phyloP scores from a whole-genome alignment of 805 yeast genomes.

The Lachancea sp. region DNA sequence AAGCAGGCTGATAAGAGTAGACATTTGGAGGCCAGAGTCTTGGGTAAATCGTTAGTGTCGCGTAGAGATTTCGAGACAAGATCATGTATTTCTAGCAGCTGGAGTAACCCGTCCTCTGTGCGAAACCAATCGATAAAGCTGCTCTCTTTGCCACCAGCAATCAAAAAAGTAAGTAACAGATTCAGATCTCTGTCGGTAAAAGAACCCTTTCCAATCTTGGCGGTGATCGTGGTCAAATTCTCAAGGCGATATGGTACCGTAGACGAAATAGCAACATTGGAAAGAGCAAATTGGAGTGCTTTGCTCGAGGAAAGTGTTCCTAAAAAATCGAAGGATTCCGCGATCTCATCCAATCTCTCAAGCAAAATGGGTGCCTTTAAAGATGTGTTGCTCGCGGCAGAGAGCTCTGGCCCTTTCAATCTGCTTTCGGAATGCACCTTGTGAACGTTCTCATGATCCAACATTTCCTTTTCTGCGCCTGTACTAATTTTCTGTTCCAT shows the following conservation, averaged over 20 bases:
- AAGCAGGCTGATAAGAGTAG: slow-evolving; percentile 22
- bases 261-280: not conserved
- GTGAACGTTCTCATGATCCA: too few relatives aligned
- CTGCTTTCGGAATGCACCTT: too few relatives aligned
- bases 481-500: too few relatives aligned
- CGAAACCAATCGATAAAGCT: slow-evolving; percentile 20
- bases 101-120: slow-evolving; percentile 18
- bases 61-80: slow-evolving; percentile 23
- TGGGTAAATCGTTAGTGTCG: slow-evolving; percentile 22
- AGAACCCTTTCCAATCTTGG: slow-evolving; percentile 23
- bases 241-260: slow-evolving; percentile 9
- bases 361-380: not conserved
- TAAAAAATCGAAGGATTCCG: not conserved
- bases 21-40: slow-evolving; percentile 23
- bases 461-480: too few relatives aligned
- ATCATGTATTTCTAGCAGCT: slow-evolving; percentile 15
- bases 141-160: slow-evolving; percentile 7
- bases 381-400: not conserved
- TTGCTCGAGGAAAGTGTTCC: not conserved
- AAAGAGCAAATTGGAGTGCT: slow-evolving; percentile 5
- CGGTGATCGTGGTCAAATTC: slow-evolving; percentile 18
- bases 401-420: too few relatives aligned
- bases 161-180: slow-evolving; percentile 18
- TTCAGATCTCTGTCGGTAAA: slow-evolving; percentile 27
- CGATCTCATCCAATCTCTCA: not conserved